Base-by-base conservation (phyloP, 257 asterid species). In the Gentiana dahurica region DNA sequence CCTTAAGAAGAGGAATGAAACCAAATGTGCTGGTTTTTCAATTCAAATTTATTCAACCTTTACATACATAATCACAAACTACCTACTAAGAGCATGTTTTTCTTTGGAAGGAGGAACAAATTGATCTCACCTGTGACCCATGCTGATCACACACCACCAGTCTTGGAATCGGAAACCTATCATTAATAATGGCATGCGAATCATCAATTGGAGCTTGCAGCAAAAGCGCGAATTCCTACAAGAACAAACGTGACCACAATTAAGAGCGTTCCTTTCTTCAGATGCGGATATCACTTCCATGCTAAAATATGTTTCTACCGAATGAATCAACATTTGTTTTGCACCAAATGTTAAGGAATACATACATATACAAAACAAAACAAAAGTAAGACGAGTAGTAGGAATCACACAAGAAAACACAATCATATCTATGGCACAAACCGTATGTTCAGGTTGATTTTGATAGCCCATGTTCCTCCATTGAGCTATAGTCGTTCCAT, bases 401-500 rank as follows among this genome's bases (percentile, higher is more conserved):
- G 54, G 34, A 41, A 34, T 10, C 4, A 39, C 34, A 38, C 65
- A 7, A n/a, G 34, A 4, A 4, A 33, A 60, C 65, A 12, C 64
- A 63, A 36, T 4, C 34, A 71, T 43, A 65, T 36, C 51, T 13
- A 4, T 44, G 65, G 69, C 63, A 39, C 68, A 58, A 24, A 92
- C 99, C 85, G 77, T 73, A 57, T 92, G 94, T 58, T 81, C 97
- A 10, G 93, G 87, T 79, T 83, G 95, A 59, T 85, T 82, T 75
- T 92, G 99, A 72, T 83, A 88, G 62, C 94, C 99, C 95, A 83
- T 73, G 73, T 85, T 92, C 74, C 99, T 92, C 99, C 99, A 92
- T 50, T 85, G 99, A 60, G 97, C 97, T 68, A 92, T 80, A 46
- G 97, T 88, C 90, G 81, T 83, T 65, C 99, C 99, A 67, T 92